phyloP scores from a whole-genome alignment of 2,329 filamentous ascomycete genomes.

The Verticillium longisporum region DNA sequence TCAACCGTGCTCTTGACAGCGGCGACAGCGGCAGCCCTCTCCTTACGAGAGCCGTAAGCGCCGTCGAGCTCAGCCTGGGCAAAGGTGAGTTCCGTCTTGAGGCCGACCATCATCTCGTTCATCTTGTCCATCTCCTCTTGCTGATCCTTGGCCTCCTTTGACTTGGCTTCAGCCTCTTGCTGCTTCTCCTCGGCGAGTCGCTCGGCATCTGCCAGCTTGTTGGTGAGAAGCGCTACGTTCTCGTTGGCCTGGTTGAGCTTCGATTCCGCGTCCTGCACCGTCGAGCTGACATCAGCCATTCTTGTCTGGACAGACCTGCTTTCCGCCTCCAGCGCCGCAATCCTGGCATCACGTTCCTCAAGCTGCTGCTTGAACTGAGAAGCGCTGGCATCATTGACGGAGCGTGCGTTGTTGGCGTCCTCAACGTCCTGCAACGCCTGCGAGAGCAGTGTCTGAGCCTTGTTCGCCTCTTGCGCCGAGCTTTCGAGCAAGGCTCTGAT shows the following conservation, averaged over 20 bases:
- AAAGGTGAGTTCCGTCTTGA: constrained; percentile 56
- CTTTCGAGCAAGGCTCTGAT: constrained; percentile 24
- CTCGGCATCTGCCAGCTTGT: constrained; percentile 24
- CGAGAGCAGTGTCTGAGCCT: constrained; percentile 41
- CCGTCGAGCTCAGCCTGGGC: constrained; percentile 56
- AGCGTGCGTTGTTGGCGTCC: constrained; percentile 15
- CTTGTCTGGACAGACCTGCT: constrained; percentile 31
- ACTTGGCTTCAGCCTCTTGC: constrained; percentile 30
- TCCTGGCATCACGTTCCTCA: constrained; percentile 29
- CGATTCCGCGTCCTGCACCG: constrained; percentile 15
- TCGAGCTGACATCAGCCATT: constrained; percentile 25
- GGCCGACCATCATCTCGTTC: constrained; percentile 46
- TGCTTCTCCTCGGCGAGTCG: constrained; percentile 26
- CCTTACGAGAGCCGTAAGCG: constrained; percentile 51
- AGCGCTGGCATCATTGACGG: constrained; percentile 14
- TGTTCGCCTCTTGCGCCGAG: constrained; percentile 28
- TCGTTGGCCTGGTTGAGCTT: constrained; percentile 33
- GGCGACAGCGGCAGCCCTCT: constrained; percentile 52
- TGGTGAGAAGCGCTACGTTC: constrained; percentile 27
- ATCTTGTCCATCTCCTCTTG: constrained; percentile 43
- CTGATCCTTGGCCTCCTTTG: constrained; percentile 35
- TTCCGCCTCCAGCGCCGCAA: constrained; percentile 32
- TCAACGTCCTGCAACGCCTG: constrained; percentile 42
- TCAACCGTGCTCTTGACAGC: constrained; percentile 42
- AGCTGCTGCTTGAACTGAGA: constrained; percentile 11